Conservation (phyloP, 495 filamentous ascomycete species). For the Trichoderma erinaceum region DNA sequence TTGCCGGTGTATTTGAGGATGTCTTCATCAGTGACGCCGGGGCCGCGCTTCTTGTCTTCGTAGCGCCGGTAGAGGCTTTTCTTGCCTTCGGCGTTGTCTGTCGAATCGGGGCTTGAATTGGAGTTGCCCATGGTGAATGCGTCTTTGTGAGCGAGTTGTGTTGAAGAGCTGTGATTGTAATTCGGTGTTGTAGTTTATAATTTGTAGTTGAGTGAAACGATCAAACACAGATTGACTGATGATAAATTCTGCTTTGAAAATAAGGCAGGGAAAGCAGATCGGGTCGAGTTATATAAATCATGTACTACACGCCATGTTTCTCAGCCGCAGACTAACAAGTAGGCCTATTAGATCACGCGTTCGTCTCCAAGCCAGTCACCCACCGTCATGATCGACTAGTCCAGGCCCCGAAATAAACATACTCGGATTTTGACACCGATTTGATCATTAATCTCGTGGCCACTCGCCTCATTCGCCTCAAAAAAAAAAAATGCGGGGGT, state of each 20-base stretch:
- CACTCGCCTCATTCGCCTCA: too few species aligned
- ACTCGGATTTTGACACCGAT: neutral
- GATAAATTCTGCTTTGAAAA: too few species aligned
- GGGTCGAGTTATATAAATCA: neutral
- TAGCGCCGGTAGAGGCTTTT: slow-evolving; percentile 24
- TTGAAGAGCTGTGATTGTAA: neutral
- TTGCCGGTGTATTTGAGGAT: slow-evolving; percentile 26
- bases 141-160: neutral
- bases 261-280: too few species aligned
- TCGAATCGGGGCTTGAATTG: neutral
- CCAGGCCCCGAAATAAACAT: neutral
- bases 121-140: neutral
- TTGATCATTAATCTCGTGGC: too few species aligned
- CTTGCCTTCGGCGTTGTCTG: slow-evolving; percentile 13
- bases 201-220: neutral
- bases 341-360: neutral
- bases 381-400: neutral
- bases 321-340: too few species aligned
- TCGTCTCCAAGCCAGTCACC: neutral
- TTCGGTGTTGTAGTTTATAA: too few species aligned
- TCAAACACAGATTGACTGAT: neutral
- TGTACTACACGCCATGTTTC: too few species aligned
- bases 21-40: slow-evolving; percentile 21
- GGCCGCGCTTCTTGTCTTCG: slow-evolving; percentile 20
- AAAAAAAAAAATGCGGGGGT: too few species aligned